phyloP scores from a whole-genome alignment of 169 alveolate genomes.

The Plasmodium blacklocki region DNA sequence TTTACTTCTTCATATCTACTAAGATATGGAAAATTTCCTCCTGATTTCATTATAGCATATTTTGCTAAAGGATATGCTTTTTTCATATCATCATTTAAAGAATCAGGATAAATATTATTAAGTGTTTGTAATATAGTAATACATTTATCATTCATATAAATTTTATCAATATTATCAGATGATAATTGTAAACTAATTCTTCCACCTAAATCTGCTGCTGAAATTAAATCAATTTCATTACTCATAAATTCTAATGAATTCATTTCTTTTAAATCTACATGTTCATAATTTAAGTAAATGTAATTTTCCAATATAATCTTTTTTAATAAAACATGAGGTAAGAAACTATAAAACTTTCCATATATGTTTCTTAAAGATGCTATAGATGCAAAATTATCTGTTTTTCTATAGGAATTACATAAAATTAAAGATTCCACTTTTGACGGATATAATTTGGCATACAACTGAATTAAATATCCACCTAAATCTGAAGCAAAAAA shows the following conservation, averaged over 20 bases:
- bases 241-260: conserved; percentile 86
- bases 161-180: conserved; percentile 73
- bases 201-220: conserved; percentile 84
- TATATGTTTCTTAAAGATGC: conserved; percentile 82
- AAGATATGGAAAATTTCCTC: conserved; percentile 84
- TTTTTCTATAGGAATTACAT: conserved; percentile 84
- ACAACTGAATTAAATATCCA: conserved; percentile 83
- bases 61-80: conserved; percentile 80
- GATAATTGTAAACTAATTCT: conserved; percentile 84
- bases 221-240: conserved; percentile 82
- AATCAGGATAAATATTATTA: conserved; percentile 75
- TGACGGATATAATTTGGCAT: conserved; percentile 83
- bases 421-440: conserved; percentile 76
- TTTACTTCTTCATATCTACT: conserved; percentile 83
- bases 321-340: conserved; percentile 83
- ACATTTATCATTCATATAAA: conserved; percentile 36
- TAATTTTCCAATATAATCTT: conserved; percentile 81
- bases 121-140: conserved; percentile 80
- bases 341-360: conserved; percentile 80
- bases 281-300: conserved; percentile 65
- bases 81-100: conserved; percentile 64
- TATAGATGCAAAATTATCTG: conserved; percentile 82
- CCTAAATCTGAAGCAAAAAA: conserved; percentile 87
- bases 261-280: conserved; percentile 79
- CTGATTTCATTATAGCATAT: conserved; percentile 80